These are phyloP conservation scores for Aureobasidium melanogenum DNA, from an alignment of 2,329 filamentous ascomycete genomes.

Conservation along the genomic window DNA sequence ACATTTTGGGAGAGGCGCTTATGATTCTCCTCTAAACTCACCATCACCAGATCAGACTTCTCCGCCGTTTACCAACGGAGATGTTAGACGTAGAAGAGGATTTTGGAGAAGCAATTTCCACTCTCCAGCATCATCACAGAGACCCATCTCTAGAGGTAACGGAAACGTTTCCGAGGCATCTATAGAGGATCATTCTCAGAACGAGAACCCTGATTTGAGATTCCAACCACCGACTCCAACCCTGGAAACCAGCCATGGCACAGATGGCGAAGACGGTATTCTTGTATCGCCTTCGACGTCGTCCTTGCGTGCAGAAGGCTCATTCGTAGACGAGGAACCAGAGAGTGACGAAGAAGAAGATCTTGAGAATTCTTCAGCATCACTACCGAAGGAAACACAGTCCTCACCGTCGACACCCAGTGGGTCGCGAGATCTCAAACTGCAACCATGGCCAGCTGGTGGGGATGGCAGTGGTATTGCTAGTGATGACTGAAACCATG, in stretches of 20 bases:
- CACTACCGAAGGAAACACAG: slow-evolving; percentile 25
- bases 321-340: slow-evolving; percentile 11
- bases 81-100: slow-evolving; percentile 14
- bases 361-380: slow-evolving; percentile 13
- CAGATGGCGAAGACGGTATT: slow-evolving; percentile 13
- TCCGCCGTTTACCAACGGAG: slow-evolving; percentile 18
- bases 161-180: slow-evolving; percentile 20
- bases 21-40: slow-evolving; percentile 28
- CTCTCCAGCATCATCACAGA: background rate
- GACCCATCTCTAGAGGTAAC: slow-evolving; percentile 8
- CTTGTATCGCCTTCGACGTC: background rate
- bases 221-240: slow-evolving; percentile 28
- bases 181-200: slow-evolving; percentile 8
- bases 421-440: slow-evolving; percentile 27
- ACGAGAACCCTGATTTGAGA: slow-evolving; percentile 25
- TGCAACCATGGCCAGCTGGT: background rate
- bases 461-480: background rate
- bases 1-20: slow-evolving; percentile 23
- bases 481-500: background rate
- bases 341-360: slow-evolving; percentile 13
- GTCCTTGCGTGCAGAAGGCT: background rate
- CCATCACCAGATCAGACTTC: slow-evolving; percentile 25
- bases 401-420: slow-evolving; percentile 36
- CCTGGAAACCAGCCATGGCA: slow-evolving; percentile 13
- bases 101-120: slow-evolving; percentile 25